These are phyloP conservation scores for Diaporthe capsici DNA, from an alignment of 2,329 filamentous ascomycete genomes.

Conservation along the genomic window DNA sequence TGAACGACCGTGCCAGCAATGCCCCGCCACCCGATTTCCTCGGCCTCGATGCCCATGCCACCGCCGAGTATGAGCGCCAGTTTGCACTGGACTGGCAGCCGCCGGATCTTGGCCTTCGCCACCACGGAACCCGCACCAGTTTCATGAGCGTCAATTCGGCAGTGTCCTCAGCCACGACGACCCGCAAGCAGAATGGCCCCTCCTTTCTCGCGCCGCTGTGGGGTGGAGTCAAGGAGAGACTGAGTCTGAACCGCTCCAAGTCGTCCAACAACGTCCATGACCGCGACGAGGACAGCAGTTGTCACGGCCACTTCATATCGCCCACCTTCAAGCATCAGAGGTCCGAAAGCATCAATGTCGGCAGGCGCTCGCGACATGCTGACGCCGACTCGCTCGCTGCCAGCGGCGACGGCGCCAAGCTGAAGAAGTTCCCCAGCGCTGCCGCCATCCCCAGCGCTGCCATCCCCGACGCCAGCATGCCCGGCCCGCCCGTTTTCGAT, in stretches of 20 bases:
- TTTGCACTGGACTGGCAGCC: conserved; percentile 44
- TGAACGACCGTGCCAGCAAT: conserved; percentile 84
- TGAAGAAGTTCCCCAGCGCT: conserved; percentile 34
- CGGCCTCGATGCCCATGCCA: conserved; percentile 53
- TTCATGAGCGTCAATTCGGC: conserved; percentile 31
- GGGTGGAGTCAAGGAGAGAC: conserved; percentile 50
- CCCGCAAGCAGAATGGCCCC: conserved; percentile 19
- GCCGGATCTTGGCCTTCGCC: conserved; percentile 32
- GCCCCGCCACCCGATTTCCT: conserved; percentile 79
- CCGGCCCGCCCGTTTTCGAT: conserved; percentile 33
- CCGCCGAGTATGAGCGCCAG: conserved; percentile 45
- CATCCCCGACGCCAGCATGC: background rate
- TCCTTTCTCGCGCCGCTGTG: conserved; percentile 51
- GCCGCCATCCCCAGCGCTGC: conserved; percentile 20
- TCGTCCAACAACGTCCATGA: conserved; percentile 46
- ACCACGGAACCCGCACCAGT: conserved; percentile 27
- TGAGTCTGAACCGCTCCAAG: conserved; percentile 46
- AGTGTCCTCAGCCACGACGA: conserved; percentile 15
- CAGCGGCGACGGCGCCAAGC: conserved; percentile 10
- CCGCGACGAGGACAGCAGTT: conserved; percentile 21
- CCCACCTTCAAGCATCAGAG: conserved; percentile 41
- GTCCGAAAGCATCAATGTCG: conserved; percentile 38
- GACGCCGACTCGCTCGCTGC: background rate
- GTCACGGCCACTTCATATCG: conserved; percentile 29
- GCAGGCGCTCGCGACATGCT: background rate